Evolutionary conservation across 2,329 filamentous ascomycete genomes (phyloP).

Genomic region (Amauroascus niger): DNA sequence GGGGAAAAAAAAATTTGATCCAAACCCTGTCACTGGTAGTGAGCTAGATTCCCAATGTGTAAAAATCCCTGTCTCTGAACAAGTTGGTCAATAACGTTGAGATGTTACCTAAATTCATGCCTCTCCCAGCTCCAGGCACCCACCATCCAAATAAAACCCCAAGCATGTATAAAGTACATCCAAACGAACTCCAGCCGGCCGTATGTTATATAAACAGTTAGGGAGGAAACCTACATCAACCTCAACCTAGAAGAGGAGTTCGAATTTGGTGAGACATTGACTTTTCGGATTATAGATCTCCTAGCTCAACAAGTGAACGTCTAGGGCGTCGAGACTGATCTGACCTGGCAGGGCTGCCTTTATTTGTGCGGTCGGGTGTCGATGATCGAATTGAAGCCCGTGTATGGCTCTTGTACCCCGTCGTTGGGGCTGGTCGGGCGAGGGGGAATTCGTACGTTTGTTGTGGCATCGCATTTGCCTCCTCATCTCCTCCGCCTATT

Average conservation of each 20-base stretch:
- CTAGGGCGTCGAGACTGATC: background rate
- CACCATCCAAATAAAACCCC: background rate
- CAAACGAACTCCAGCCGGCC: background rate
- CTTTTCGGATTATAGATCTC: constrained; percentile 10
- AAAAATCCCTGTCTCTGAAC: background rate
- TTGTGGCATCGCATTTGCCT: constrained; percentile 17
- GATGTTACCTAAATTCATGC: background rate
- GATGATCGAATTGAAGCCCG: background rate
- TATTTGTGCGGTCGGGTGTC: background rate
- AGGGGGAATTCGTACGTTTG: constrained; percentile 13
- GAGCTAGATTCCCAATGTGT: background rate
- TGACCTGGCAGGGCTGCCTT: background rate
- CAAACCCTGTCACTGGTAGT: background rate
- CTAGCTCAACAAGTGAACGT: constrained; percentile 11
- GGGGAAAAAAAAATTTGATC: background rate
- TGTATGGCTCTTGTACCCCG: constrained; percentile 2
- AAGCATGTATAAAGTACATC: background rate
- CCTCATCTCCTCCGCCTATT: constrained; percentile 16
- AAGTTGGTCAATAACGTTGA: background rate
- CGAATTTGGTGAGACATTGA: background rate
- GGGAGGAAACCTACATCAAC: background rate
- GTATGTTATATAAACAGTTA: background rate
- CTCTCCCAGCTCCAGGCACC: background rate
- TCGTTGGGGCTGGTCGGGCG: constrained; percentile 8
- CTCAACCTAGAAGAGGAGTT: background rate